Base-by-base conservation (phyloP, 2,329 filamentous ascomycete genomes). In the Colletotrichum tropicale region DNA sequence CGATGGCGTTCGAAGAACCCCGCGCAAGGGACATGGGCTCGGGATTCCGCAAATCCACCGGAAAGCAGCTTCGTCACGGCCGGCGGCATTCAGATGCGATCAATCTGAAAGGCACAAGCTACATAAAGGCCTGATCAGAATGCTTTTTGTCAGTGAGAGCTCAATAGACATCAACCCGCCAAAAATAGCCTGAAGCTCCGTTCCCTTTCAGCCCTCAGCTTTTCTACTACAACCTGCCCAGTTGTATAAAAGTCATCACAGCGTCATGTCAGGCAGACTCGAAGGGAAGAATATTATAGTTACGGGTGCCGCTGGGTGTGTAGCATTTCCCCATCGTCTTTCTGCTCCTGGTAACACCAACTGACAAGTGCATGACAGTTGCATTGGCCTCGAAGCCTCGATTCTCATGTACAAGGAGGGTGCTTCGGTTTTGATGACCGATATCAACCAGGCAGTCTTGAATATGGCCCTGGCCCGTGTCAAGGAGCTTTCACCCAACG, bases 341-440 rank as follows among this genome's bases (percentile, higher is more conserved):
- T 26, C 52, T 8, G 21, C 30, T 26, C 24, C 18, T 56, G 21
- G 52, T 26, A 26, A 56, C 3, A 6, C 7, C 21, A 9, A 56
- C 21, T 56, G 21, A 56, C 52, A 9, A 6, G 13, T 24, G 5
- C 21, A 21, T 18, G 21, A 21, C 81, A 96, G 96, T 82, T 96
- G 96, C 81, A 98, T 98, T 82, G 96, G 96, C 79, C 94, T 98
- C 64, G 96, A 98, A 87, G 98, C 96, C 3, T 91, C 91, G 70
- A 96, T 98, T 79, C 94, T 98, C 74, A 98, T 98, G 82, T 93
- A 93, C 75, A 94, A 94, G 78, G 96, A 98, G 88, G 96, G 96
- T 77, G 96, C 95, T 81, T 94, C 91, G 77, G 92, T 98, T 72
- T 88, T 98, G 78, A 93, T 98, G 91, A 91, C 94, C 76, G 96